Evolutionary conservation across 768 basidiomycete species (phyloP), one percentile per base, ranked within the genome.

Genomic region (Holtermanniella nyarrowii): DNA sequence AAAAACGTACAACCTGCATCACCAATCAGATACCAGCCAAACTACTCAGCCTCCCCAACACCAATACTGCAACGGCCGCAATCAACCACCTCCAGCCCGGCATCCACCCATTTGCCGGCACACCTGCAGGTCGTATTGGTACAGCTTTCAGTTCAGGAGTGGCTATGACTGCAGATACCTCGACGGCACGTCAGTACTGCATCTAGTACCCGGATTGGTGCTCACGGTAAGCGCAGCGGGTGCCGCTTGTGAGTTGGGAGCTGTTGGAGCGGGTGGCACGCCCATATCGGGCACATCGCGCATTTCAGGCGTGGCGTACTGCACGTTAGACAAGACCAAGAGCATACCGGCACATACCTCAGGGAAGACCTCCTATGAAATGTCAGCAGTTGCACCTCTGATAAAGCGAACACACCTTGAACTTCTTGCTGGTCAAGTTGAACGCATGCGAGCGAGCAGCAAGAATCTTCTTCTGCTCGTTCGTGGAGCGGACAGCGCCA

Each of bases 271-370:
- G 22, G 62, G 40, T 43, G 51, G 58, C 31, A 53, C 62, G 44
- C 84, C 89, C 93, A 97, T 97, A 73, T 95, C 95, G 0, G 93
- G 93, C 24, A 91, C 72, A 63, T 90, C 82, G 42, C 76, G 80
- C 64, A 80, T 77, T 16, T 74, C 73, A 11, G 80, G 76, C 25
- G 77, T 75, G 62, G 84, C 85, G 62, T 86, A 87, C 84, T 96
- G 62, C 21, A n/a, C 22, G 22, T 21, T 39, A 18, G 26, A 22
- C 16, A 10, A 54, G 42, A 45, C n/a, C n/a, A n/a, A n/a, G n/a
- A n/a, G n/a, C n/a, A n/a, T n/a, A n/a, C 42, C 21, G 25, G 18
- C n/a, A 76, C 83, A 71, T 68, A 88, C 88, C 42, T 89, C 87
- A 16, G 87, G 83, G 71, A 93, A 95, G 26, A 84, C 82, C 37